These are phyloP conservation scores for Exophiala viscosa DNA, from an alignment of 2,329 filamentous ascomycete species.

Conservation along the genomic window DNA sequence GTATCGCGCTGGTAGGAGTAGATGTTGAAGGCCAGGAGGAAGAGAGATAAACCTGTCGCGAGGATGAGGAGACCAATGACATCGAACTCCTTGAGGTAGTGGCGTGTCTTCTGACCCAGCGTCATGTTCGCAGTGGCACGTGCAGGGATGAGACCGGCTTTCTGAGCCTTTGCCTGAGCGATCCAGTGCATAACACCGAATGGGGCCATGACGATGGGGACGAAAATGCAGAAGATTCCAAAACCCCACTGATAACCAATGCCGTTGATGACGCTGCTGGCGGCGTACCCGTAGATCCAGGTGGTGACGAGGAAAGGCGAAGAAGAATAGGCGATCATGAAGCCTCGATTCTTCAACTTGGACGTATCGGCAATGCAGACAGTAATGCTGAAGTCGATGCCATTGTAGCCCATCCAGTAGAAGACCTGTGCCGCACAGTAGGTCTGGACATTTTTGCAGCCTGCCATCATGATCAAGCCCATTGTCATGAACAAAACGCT, in stretches of 20 bases:
- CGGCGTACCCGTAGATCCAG: constrained; percentile 20
- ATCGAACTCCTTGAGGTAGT: constrained; percentile 60
- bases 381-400: constrained; percentile 29
- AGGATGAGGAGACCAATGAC: constrained; percentile 58
- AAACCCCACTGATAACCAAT: constrained; percentile 29
- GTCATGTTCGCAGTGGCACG: constrained; percentile 42
- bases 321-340: constrained; percentile 14
- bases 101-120: constrained; percentile 30
- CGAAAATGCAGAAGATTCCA: constrained; percentile 27
- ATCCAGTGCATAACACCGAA: constrained; percentile 50
- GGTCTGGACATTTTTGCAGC: constrained; percentile 54
- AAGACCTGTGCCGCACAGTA: constrained; percentile 60
- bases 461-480: constrained; percentile 57
- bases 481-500: constrained; percentile 43
- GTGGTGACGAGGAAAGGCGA: constrained; percentile 31
- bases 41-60: constrained; percentile 56
- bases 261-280: constrained; percentile 16
- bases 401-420: constrained; percentile 27
- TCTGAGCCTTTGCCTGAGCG: constrained; percentile 59
- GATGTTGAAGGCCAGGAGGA: constrained; percentile 64
- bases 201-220: constrained; percentile 14
- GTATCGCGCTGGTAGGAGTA: constrained; percentile 36
- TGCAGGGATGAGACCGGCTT: constrained; percentile 48
- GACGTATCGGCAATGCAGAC: constrained; percentile 33
- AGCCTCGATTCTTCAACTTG: constrained; percentile 28